These are phyloP conservation scores for Torulaspora indica DNA, from an alignment of 805 yeast genomes.

Conservation along the genomic window DNA sequence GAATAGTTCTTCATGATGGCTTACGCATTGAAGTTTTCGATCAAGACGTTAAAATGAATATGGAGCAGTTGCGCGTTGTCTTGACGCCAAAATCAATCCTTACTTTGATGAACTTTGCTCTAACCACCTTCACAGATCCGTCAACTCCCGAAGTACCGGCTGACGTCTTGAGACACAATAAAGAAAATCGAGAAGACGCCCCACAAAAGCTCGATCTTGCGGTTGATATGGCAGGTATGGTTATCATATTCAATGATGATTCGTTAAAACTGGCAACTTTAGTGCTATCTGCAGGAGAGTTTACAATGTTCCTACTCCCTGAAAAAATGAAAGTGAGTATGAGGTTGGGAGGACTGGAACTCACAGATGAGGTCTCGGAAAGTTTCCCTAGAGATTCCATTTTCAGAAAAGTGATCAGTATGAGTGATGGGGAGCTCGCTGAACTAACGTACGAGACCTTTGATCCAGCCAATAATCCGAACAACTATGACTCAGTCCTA, in stretches of 20 bases:
- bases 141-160: constrained; percentile 62
- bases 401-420: constrained; percentile 62
- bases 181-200: constrained; percentile 50
- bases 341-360: constrained; percentile 69
- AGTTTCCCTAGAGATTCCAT: constrained; percentile 55
- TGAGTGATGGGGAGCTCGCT: constrained; percentile 71
- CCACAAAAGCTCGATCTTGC: constrained; percentile 72
- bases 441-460: constrained; percentile 81
- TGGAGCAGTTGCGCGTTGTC: constrained; percentile 74
- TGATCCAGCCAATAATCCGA: constrained; percentile 48
- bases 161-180: constrained; percentile 64
- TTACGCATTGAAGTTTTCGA: constrained; percentile 63
- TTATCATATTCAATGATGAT: constrained; percentile 74
- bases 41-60: constrained; percentile 63
- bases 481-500: constrained; percentile 41
- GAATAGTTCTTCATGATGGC: constrained; percentile 52
- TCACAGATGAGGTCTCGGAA: constrained; percentile 71
- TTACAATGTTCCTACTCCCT: constrained; percentile 62
- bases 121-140: constrained; percentile 87
- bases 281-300: constrained; percentile 65
- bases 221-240: constrained; percentile 66
- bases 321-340: constrained; percentile 70
- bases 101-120: constrained; percentile 70
- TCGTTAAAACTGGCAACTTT: constrained; percentile 76
- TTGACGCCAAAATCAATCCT: constrained; percentile 73